Base-by-base conservation (phyloP, 2,329 filamentous ascomycete genomes). In the Diaporthe sp. region DNA sequence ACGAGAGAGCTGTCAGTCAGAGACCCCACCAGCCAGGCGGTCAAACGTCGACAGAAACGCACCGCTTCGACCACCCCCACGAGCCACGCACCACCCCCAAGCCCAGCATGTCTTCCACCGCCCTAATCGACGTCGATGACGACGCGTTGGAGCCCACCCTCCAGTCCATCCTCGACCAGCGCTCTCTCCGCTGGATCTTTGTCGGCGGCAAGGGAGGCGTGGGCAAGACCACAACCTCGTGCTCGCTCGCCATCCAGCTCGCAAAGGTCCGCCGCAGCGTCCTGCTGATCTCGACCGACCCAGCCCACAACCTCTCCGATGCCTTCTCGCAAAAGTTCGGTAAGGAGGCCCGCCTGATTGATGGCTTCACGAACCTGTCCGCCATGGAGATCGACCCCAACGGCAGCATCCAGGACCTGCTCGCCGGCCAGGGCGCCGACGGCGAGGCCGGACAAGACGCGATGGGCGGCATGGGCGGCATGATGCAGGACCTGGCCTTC, bases 361-460 rank as follows among this genome's bases (percentile, higher is more conserved):
- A 98, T 80, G 97, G 97, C 79, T 98, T 98, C 82, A 92, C 93
- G 46, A 98, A 98, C 85, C 88, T 99, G 79, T 97, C 95, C 83
- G 97, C 97, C 78, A 99, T 99, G 97, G 97, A 99, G 86, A 98
- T 99, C 81, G 97, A 99, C 82, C 97, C 97, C 72, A 98, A 98
- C 83, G 97, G 96, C 65, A 98, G 95, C 82, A 98, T 99, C 85
- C 97, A 98, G 86, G 97, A 99, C 84, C 87, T 99, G 74, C 88
- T 99, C 78, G 94, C 94, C 13, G 93, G 93, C 2, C 90, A 92
- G 82, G 92, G 91, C 58, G 92, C 91, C 58, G 95, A 95, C 25
- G 94, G 94, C 68, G 91, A 89, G 37, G 79, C 78, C 37, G 81
- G 80, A 46, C 84, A 86, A 25, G 81, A 85, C 79, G 94, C 95